Conservation (phyloP, 495 filamentous ascomycete genomes). For the Talaromyces wortmannii region DNA sequence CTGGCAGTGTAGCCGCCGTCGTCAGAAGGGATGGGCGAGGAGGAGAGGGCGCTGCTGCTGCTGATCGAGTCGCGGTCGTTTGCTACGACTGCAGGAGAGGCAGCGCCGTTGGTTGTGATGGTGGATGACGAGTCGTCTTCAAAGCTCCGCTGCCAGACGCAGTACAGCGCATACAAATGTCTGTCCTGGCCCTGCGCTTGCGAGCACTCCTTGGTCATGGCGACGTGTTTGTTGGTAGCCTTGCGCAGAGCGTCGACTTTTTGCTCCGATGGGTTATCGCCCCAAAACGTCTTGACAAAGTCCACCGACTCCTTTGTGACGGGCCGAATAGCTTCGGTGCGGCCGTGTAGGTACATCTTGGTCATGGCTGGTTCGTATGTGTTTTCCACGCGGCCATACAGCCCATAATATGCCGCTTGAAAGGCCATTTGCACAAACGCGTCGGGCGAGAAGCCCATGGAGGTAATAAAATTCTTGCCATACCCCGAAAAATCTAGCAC, state of each 20-base stretch:
- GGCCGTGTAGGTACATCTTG: slow-evolving; percentile 84
- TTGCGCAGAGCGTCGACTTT: slow-evolving; percentile 82
- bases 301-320: slow-evolving; percentile 75
- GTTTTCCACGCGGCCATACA: slow-evolving; percentile 90
- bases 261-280: slow-evolving; percentile 68
- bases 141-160: slow-evolving; percentile 85
- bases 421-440: slow-evolving; percentile 99
- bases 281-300: slow-evolving; percentile 94
- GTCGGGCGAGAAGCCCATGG: slow-evolving; percentile 93
- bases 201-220: slow-evolving; percentile 76
- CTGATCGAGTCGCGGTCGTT: slow-evolving; percentile 13
- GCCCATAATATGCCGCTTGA: slow-evolving; percentile 96
- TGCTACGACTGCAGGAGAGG: background rate
- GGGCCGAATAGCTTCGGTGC: slow-evolving; percentile 87
- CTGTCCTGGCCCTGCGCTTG: slow-evolving; percentile 91
- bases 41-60: slow-evolving; percentile 15
- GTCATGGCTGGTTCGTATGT: slow-evolving; percentile 99
- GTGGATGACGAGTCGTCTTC: slow-evolving; percentile 57
- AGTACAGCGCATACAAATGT: slow-evolving; percentile 90
- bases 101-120: slow-evolving; percentile 47
- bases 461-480: slow-evolving; percentile 96
- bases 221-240: slow-evolving; percentile 75
- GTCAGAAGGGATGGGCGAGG: background rate
- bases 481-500: slow-evolving; percentile 85
- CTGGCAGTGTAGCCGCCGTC: slow-evolving; percentile 6